A percentile compares a stretch with the other conserved stretches of the same genome.
phyloP scores from a whole-genome alignment of 306 rosid species.

The Cucumis sativus region DNA sequence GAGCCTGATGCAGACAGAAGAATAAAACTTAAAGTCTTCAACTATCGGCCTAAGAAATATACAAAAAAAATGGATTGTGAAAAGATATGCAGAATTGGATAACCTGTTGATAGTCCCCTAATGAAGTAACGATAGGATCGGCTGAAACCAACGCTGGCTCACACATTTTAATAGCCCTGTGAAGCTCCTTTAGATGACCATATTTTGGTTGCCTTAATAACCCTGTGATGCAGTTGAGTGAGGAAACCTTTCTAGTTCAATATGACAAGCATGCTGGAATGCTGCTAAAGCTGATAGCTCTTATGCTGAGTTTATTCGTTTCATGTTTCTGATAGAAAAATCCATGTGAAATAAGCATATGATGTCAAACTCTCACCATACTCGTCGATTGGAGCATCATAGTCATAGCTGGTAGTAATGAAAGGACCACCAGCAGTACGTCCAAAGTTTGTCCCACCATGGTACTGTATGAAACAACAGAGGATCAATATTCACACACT shows the following conservation, averaged over 20 bases:
- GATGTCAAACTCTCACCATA: slow-evolving; percentile 51
- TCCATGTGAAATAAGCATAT: background rate
- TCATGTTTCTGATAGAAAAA: background rate
- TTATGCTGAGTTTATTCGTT: background rate
- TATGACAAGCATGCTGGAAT: background rate
- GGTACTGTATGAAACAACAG: slow-evolving; percentile 40
- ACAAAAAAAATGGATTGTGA: background rate
- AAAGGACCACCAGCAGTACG: slow-evolving; percentile 99
- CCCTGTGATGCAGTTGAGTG: slow-evolving; percentile 22
- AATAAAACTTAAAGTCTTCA: slow-evolving; percentile 5
- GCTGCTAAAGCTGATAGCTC: background rate
- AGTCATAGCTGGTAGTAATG: slow-evolving; percentile 92
- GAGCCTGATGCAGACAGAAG: slow-evolving; percentile 40
- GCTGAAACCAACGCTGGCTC: slow-evolving; percentile 69
- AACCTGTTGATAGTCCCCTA: slow-evolving; percentile 86
- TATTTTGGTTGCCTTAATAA: slow-evolving; percentile 83
- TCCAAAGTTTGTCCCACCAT: slow-evolving; percentile 98
- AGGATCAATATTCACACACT: background rate
- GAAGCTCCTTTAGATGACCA: slow-evolving; percentile 97
- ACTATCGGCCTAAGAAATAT: slow-evolving; percentile 3
- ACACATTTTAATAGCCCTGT: slow-evolving; percentile 64
- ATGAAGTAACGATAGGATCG: slow-evolving; percentile 68
- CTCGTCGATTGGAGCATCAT: slow-evolving; percentile 96
- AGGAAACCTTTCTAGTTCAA: background rate
- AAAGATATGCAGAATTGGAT: background rate